A percentile compares a stretch with the other conserved stretches of the same genome.
Conservation (phyloP, 345 rosid species). For the Pelargonium nanum region DNA sequence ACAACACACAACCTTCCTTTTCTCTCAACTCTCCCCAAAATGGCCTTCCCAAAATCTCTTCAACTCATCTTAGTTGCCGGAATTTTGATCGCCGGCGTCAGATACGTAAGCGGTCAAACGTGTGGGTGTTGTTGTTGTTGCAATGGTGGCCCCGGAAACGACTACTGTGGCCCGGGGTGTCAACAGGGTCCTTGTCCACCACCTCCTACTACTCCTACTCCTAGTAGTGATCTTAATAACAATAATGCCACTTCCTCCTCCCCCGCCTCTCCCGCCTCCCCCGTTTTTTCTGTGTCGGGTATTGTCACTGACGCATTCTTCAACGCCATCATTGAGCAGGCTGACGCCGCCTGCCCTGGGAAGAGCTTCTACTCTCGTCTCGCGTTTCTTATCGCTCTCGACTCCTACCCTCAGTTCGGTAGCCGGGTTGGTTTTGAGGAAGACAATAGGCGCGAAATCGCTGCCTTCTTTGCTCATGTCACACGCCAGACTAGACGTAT, state of each 20-base stretch:
- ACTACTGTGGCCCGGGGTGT: conserved; percentile 45
- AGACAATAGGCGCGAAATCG: conserved; percentile 20
- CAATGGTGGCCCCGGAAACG: conserved; percentile 28
- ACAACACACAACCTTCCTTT: neutral
- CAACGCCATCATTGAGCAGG: conserved; percentile 32
- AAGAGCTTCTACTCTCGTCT: conserved; percentile 37
- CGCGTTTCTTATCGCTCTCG: conserved; percentile 37
- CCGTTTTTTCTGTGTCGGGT: conserved; percentile 25
- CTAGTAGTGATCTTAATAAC: conserved; percentile 2
- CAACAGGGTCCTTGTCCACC: conserved; percentile 44
- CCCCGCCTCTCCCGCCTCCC: conserved; percentile 13
- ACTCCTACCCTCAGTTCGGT: conserved; percentile 44
- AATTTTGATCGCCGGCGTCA: neutral
- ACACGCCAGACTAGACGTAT: too few relatives aligned
- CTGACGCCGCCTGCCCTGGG: conserved; percentile 35
- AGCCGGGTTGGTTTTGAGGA: conserved; percentile 31
- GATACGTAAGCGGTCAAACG: conserved; percentile 15
- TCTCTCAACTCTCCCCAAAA: neutral
- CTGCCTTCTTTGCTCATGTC: too few relatives aligned
- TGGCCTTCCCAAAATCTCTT: neutral
- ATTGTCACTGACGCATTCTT: conserved; percentile 38
- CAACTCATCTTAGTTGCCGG: neutral
- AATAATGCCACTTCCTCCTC: too few relatives aligned
- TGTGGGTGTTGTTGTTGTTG: conserved; percentile 53
- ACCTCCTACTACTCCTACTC: conserved; percentile 25